phyloP scores from a whole-genome alignment of 1,284 basidiomycete genomes.

The Irpex sp. region DNA sequence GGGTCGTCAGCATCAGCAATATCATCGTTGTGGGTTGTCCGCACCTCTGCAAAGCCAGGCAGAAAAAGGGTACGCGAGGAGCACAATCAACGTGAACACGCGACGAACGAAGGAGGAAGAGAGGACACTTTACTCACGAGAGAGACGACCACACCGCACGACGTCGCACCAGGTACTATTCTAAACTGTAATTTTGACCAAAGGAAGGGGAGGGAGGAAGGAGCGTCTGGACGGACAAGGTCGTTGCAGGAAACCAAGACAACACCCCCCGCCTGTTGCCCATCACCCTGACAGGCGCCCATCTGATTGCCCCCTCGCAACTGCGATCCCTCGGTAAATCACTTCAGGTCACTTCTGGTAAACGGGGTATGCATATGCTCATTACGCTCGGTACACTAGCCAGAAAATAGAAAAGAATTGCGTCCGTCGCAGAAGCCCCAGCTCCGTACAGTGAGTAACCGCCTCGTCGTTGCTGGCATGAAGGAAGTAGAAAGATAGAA shows the following conservation, averaged over 20 bases:
- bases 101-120: constrained; percentile 3
- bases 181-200: constrained; percentile 5
- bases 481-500: constrained; percentile 6
- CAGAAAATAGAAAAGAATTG: not conserved
- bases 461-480: constrained; percentile 1
- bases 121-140: not conserved
- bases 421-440: not conserved
- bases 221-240: constrained; percentile 12
- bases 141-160: not conserved
- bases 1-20: not conserved
- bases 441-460: not conserved
- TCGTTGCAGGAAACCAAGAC: constrained; percentile 15
- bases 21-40: not conserved
- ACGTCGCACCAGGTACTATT: not conserved
- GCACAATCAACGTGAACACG: not conserved
- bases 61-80: not conserved
- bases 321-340: not conserved
- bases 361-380: constrained; percentile 7
- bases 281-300: constrained; percentile 14
- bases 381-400: constrained; percentile 4
- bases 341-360: not conserved
- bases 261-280: constrained; percentile 13
- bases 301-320: constrained; percentile 7
- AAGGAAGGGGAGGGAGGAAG: constrained; percentile 18
- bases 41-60: constrained; percentile 1